Evolutionary conservation across 129 eudicot species (phyloP), one percentile per base, ranked within the genome.

Genomic region (Ambrosia trifida): DNA sequence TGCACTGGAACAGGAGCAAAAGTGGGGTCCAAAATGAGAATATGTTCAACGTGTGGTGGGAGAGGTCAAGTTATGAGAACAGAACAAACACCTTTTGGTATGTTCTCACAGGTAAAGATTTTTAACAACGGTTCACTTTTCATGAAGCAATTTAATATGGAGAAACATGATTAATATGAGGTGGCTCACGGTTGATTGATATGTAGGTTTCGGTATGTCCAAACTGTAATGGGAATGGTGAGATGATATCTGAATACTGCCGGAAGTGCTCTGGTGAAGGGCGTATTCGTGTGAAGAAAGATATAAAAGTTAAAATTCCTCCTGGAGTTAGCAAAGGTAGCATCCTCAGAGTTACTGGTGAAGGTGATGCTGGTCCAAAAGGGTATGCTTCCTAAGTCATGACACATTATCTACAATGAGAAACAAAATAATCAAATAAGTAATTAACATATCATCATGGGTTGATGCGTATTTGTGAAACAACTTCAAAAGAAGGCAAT

Each of bases 31-130:
- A 94, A 90, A 76, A 90, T 87, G 97, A 84, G 95, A 80, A 85
- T 94, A 75, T 94, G 97, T 83, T 94, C 97, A 51, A 88, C 99
- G 0, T 94, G 99, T 67, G 99, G 99, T 40, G 99, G 99, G 41
- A 84, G 97, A 80, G 99, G 99, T 83, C 99, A 94, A 81, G 99
- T 94, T 66, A 89, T 94, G 99, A 85, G 99, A 72, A 94, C 99
- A 43, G 99, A 94, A 77, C 99, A 90, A 86, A 94, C 99, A 28
- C 99, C 99, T 65, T 94, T 94, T 78, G 99, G 99, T 79, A 73
- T 89, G 89, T 94, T 90, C 76, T 94, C 97, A 17, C 99, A 94
- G 97, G 99, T 90, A 82, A 45, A 11, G 4, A 44, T 11, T 43
- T 18, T 60, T 18, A 0, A n/a, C n/a, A 1, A 13, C 1, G 10